Evolutionary conservation across 768 basidiomycete species (phyloP), one percentile per base, ranked within the genome.

Genomic region (Lyophyllum semitale): DNA sequence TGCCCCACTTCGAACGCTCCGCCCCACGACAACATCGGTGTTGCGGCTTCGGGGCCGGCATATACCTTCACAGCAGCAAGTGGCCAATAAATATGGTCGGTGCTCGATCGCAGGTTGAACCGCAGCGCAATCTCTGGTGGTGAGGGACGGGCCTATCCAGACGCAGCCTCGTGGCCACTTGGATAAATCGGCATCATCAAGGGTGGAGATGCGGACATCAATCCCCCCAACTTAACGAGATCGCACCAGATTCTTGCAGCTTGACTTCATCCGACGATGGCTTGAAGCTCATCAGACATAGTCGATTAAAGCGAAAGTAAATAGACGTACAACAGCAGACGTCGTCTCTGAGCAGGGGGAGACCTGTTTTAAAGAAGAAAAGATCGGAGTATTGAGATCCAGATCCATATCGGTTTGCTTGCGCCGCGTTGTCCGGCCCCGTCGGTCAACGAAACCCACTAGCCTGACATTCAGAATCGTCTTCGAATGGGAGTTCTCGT

Each of bases 391-490:
- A 15, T 32, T 49, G 32, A 50, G 12, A 23, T 44, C 32, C 30
- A 53, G 12, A 35, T 43, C 42, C 33, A 46, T 26, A 20, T 58
- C 43, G 32, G 54, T 20, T 35, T 53, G 42, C 35, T 55, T 44
- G 15, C 54, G 51, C 8, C 25, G 45, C 50, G 35, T 50, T 3
- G 42, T 62, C 37, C 66, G 59, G 26, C 61, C 62, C 22, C 60
- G 60, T 23, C 54, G 42, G 55, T 61, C 23, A 63, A 66, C 8
- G 51, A 64, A 65, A 3, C 66, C 67, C 23, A 74, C 72, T 8
- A 73, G 55, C 29, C 68, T 62, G 4, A 73, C 62, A 38, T 71
- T 71, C 18, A 74, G 53, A 18, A 71, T 68, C 1, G 68, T 67
- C 4, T 66, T 65, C 12, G 69, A 62, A 26, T 55, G 59, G 0